These are phyloP conservation scores for Leccinum discolor DNA, from an alignment of 1,284 basidiomycete genomes.

Conservation along the genomic window DNA sequence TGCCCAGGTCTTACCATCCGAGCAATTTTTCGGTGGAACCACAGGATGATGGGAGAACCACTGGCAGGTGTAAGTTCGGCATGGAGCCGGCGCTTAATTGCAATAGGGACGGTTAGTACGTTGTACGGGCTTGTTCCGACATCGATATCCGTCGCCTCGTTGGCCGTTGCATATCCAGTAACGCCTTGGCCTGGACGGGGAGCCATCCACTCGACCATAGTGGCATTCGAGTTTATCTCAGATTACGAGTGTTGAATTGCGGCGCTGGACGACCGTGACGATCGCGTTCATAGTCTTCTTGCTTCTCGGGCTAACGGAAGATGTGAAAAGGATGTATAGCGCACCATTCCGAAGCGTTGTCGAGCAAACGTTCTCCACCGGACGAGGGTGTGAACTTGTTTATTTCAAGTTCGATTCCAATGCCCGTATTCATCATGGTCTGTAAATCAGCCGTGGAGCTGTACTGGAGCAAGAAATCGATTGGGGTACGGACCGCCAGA, in stretches of 20 bases:
- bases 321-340: slow-evolving; percentile 19
- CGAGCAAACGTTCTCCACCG: neutral
- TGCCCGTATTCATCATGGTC: slow-evolving; percentile 1
- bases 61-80: neutral
- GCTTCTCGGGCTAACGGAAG: slow-evolving; percentile 25
- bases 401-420: neutral
- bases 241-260: slow-evolving; percentile 10
- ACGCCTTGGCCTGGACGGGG: slow-evolving; percentile 26
- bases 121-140: slow-evolving; percentile 20
- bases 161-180: slow-evolving; percentile 11
- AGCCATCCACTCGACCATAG: slow-evolving; percentile 17
- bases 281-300: slow-evolving; percentile 24
- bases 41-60: neutral
- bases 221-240: slow-evolving; percentile 9
- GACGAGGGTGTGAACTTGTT: slow-evolving; percentile 5
- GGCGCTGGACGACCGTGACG: slow-evolving; percentile 21
- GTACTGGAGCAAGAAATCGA: neutral
- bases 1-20: slow-evolving; percentile 14
- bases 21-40: slow-evolving; percentile 6
- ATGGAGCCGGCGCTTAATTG: slow-evolving; percentile 18
- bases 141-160: slow-evolving; percentile 14
- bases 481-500: neutral
- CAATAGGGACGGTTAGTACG: slow-evolving; percentile 11
- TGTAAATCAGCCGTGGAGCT: neutral
- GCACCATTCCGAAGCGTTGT: slow-evolving; percentile 8